phyloP scores from a whole-genome alignment of 495 filamentous ascomycete genomes.

The Hypoxylon subgilvum region DNA sequence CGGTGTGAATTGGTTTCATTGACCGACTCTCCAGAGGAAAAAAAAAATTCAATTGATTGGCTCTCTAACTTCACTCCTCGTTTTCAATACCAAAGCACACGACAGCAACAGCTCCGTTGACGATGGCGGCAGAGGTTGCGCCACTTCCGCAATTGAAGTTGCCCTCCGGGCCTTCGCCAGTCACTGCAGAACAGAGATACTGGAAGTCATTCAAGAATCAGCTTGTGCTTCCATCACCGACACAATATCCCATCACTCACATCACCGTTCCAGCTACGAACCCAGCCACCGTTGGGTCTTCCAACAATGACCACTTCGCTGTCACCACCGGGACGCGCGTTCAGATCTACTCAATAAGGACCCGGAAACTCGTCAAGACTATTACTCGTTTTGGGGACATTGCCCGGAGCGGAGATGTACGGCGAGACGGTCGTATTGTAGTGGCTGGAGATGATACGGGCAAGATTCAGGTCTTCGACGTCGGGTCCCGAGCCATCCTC shows the following conservation, averaged over 20 bases:
- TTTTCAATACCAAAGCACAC: slow-evolving; percentile 17
- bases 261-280: slow-evolving; percentile 74
- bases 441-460: slow-evolving; percentile 91
- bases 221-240: slow-evolving; percentile 81
- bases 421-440: slow-evolving; percentile 85
- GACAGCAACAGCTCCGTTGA: slow-evolving; percentile 21
- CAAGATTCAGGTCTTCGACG: slow-evolving; percentile 91
- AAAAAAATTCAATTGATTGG: slow-evolving; percentile 32
- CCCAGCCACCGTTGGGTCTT: slow-evolving; percentile 46
- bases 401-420: slow-evolving; percentile 83
- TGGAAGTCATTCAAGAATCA: slow-evolving; percentile 93
- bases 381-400: slow-evolving; percentile 91
- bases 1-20: slow-evolving; percentile 22
- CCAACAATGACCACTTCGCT: slow-evolving; percentile 78
- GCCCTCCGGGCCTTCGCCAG: slow-evolving; percentile 70
- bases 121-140: slow-evolving; percentile 88
- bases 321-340: slow-evolving; percentile 89
- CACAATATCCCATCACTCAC: slow-evolving; percentile 82
- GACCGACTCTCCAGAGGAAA: slow-evolving; percentile 26
- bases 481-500: slow-evolving; percentile 81
- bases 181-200: slow-evolving; percentile 91
- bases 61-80: slow-evolving; percentile 1
- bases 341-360: slow-evolving; percentile 89
- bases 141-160: slow-evolving; percentile 84
- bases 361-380: slow-evolving; percentile 84